These are phyloP conservation scores for Spencermartinsiella europaea DNA, from an alignment of 805 yeast species.

Conservation along the genomic window DNA sequence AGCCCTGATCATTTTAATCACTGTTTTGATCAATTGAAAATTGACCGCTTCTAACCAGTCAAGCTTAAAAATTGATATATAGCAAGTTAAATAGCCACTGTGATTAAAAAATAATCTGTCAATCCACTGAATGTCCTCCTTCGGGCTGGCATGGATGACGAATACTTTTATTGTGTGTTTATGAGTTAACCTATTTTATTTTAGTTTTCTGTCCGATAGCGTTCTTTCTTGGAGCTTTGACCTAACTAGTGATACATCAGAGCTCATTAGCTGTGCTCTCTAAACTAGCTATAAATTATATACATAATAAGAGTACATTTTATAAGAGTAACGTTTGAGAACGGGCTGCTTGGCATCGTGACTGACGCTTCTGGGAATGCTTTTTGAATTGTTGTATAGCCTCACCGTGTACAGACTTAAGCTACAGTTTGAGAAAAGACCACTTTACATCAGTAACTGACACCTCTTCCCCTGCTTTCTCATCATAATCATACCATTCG, in stretches of 20 bases:
- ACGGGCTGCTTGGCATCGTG: too few relatives aligned
- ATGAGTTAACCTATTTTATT: background rate
- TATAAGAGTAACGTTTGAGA: too few relatives aligned
- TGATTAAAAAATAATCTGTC: slow-evolving; percentile 27
- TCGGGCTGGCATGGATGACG: slow-evolving; percentile 9
- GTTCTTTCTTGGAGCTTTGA: too few relatives aligned
- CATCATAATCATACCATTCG: slow-evolving; percentile 97
- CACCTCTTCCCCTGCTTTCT: slow-evolving; percentile 72
- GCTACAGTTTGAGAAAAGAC: slow-evolving; percentile 41
- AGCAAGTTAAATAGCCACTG: slow-evolving; percentile 5
- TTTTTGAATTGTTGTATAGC: too few relatives aligned
- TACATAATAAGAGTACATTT: too few relatives aligned
- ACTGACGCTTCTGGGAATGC: too few relatives aligned
- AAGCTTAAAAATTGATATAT: too few relatives aligned
- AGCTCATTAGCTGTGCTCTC: too few relatives aligned
- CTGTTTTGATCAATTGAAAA: slow-evolving; percentile 1
- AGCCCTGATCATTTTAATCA: slow-evolving; percentile 23
- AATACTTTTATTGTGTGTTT: slow-evolving; percentile 3
- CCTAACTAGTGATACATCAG: too few relatives aligned
- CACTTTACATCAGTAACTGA: slow-evolving; percentile 70
- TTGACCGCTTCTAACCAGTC: too few relatives aligned
- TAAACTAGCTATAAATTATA: too few relatives aligned
- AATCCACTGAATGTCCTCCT: slow-evolving; percentile 26
- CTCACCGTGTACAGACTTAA: too few relatives aligned
- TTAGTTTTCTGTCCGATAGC: background rate